Evolutionary conservation across 2,329 filamentous ascomycete species (phyloP), one percentile per base, ranked within the genome.

Genomic region (Penicillium sumatraense): DNA sequence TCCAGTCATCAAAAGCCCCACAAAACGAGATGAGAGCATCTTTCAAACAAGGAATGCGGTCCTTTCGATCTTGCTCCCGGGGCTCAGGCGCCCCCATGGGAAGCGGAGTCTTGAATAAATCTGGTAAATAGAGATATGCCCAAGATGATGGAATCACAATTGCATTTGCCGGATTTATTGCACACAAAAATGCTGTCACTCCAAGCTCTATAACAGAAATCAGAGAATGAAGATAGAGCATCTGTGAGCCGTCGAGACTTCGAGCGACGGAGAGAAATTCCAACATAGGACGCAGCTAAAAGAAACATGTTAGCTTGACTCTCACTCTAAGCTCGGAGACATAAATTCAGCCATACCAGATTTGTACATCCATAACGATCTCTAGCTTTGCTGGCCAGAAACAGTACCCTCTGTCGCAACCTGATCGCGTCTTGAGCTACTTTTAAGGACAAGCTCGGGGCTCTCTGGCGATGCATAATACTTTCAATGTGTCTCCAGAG

Each of bases 131-230:
- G 2, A 53, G 49, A 13, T 58, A 16, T 10, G 52, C 52, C 59
- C 59, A 61, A 7, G 59, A 58, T 45, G 48, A 58, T 3, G 59
- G 59, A 6, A 61, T 18, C 3, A 51, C 46, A 8, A 60, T 49
- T 3, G 54, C 57, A 24, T 21, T 55, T 3, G 35, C 49, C 16
- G 54, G 51, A 40, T 54, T 61, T 13, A 52, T 38, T 5, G 57
- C 33, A 26, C 51, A 58, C 27, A 61, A 49, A 59, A 27, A 23
- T 57, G 53, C 29, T 51, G 55, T n/a, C 36, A 31, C 20, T 44
- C 41, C 44, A 26, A 62, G 45, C 20, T 62, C 60, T 6, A 61
- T 18, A 13, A 62, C 44, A 20, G 53, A 57, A 9, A 59, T 29
- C 9, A 61, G 20, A 2, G 58, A 40, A 21, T 61, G 58, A 14